Conservation (phyloP, 2,329 filamentous ascomycete species). For the Chaetomium strumarium region DNA sequence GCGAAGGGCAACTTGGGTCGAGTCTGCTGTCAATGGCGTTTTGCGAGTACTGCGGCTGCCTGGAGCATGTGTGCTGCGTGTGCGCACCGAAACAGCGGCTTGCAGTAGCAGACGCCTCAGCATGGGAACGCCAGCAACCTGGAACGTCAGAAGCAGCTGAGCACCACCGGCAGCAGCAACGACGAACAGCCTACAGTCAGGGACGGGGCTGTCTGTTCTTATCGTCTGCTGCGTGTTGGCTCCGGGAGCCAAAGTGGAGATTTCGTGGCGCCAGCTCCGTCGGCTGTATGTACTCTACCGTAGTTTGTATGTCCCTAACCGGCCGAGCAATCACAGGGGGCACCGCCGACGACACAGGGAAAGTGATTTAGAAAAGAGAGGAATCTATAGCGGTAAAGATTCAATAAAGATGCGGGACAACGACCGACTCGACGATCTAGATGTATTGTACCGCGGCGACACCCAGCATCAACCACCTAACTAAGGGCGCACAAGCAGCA, state of each 20-base stretch:
- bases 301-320: conserved; percentile 18
- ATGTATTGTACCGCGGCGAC: conserved; percentile 8
- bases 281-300: conserved; percentile 19
- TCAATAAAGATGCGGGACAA: conserved; percentile 9
- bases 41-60: conserved; percentile 1
- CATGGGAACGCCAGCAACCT: background rate
- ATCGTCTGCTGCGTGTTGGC: conserved; percentile 7
- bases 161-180: background rate
- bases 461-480: conserved; percentile 15
- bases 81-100: conserved; percentile 8
- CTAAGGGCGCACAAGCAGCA: conserved; percentile 9
- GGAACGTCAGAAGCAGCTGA: background rate
- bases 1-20: background rate
- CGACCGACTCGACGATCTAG: conserved; percentile 18
- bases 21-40: background rate
- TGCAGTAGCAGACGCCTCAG: conserved; percentile 1
- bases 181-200: background rate
- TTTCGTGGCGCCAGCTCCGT: conserved; percentile 5
- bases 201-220: conserved; percentile 7
- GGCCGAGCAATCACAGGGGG: conserved; percentile 17
- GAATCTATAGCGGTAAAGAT: background rate
- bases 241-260: conserved; percentile 6
- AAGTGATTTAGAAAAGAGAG: conserved; percentile 1
- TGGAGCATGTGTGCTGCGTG: conserved; percentile 10
- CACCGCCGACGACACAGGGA: conserved; percentile 6